phyloP scores from a whole-genome alignment of 257 asterid genomes.

The Ophiorrhiza pumila region DNA sequence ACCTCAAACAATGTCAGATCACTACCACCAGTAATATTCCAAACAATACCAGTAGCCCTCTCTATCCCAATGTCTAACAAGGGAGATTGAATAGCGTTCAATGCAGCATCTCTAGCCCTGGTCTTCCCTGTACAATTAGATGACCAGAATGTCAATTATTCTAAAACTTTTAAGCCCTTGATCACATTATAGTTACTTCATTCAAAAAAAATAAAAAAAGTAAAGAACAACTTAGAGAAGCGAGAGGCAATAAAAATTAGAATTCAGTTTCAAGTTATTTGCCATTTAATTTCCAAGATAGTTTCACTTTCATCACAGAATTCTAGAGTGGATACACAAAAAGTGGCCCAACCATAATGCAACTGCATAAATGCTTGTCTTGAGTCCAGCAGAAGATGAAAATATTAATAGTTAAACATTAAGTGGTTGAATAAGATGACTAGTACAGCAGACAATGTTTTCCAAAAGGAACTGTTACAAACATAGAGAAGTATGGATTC shows the following conservation, averaged over 20 bases:
- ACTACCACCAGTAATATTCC: conserved; percentile 94
- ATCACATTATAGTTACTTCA: background rate
- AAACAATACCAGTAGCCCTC: conserved; percentile 96
- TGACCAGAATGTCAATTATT: conserved; percentile 17
- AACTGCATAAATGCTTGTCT: background rate
- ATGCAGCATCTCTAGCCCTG: conserved; percentile 92
- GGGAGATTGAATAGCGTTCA: conserved; percentile 90
- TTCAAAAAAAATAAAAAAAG: background rate
- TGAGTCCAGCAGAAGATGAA: background rate
- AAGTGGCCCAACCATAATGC: background rate
- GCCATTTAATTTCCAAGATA: background rate
- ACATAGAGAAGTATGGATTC: background rate
- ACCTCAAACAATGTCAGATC: conserved; percentile 95
- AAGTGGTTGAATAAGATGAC: background rate
- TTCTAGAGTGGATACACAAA: background rate
- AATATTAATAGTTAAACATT: background rate
- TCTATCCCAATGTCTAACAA: conserved; percentile 85
- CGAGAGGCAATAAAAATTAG: background rate
- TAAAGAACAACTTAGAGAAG: background rate
- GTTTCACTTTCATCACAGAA: background rate
- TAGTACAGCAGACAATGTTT: background rate
- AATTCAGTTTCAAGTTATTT: background rate
- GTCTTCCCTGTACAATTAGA: conserved; percentile 63
- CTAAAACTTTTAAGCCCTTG: conserved; percentile 1
- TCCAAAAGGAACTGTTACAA: background rate